Evolutionary conservation across 495 filamentous ascomycete species (phyloP).

Genomic region (Neurospora tetrasperma): DNA sequence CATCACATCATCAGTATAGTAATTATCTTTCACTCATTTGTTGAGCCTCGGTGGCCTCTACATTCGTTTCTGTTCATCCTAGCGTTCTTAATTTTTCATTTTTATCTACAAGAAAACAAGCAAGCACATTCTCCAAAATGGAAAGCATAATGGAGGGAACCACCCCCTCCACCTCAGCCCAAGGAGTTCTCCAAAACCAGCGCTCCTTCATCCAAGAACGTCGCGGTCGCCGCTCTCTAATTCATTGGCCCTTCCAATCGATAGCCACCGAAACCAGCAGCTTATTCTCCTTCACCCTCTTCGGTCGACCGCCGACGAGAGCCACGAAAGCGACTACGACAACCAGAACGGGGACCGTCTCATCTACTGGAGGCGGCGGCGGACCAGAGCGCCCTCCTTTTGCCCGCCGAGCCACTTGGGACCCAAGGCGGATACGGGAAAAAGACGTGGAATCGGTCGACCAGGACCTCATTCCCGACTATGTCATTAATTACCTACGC

Average conservation of each 20-base stretch:
- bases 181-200: not conserved
- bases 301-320: not conserved
- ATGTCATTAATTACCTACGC: constrained; percentile 35
- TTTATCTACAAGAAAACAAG: not conserved
- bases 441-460: constrained; percentile 18
- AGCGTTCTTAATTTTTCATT: not conserved
- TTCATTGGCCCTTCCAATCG: constrained; percentile 29
- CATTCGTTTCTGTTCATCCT: not conserved
- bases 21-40: not conserved
- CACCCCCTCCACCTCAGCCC: not conserved
- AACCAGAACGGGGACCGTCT: not conserved
- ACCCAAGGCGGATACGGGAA: constrained; percentile 9
- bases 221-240: not conserved
- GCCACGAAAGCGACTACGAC: constrained; percentile 5
- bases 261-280: constrained; percentile 14
- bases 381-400: not conserved
- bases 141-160: not conserved
- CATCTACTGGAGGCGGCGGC: not conserved
- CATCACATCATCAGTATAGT: not conserved
- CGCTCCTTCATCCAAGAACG: not conserved
- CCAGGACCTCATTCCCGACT: constrained; percentile 33
- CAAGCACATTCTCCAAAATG: not conserved
- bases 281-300: not conserved
- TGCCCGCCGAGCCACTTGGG: constrained; percentile 17
- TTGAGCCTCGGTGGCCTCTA: not conserved